Conservation (phyloP, 352 stramenopile genomes). For the Plasmopara halstedii region DNA sequence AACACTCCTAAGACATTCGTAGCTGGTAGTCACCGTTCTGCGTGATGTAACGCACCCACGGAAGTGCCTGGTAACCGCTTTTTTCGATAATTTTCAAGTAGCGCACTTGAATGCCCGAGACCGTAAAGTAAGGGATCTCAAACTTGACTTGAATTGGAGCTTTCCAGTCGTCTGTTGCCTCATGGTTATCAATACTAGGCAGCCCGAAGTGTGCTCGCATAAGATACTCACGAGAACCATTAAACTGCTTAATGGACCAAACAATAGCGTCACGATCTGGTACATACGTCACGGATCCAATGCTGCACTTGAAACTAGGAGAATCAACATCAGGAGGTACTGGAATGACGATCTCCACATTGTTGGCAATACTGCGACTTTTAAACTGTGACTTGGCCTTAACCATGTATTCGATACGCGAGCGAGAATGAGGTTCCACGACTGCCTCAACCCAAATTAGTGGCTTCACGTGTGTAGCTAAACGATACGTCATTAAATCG, state of each 20-base stretch:
- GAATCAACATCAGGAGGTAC: slow-evolving; percentile 98
- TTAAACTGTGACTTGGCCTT: slow-evolving; percentile 99
- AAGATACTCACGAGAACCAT: slow-evolving; percentile 96
- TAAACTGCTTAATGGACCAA: slow-evolving; percentile 99
- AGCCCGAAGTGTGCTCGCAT: slow-evolving; percentile 99
- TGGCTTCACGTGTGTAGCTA: slow-evolving; percentile 98
- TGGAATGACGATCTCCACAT: slow-evolving; percentile 99
- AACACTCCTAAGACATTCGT: slow-evolving; percentile 91
- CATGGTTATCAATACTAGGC: slow-evolving; percentile 89
- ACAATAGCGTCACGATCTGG: slow-evolving; percentile 97
- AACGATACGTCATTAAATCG: slow-evolving; percentile 98
- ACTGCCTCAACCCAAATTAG: slow-evolving; percentile 98
- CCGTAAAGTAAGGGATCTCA: slow-evolving; percentile 94
- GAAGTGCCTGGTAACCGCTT: slow-evolving; percentile 98
- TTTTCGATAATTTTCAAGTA: slow-evolving; percentile 99
- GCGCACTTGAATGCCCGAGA: slow-evolving; percentile 97
- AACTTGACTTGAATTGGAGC: slow-evolving; percentile 94
- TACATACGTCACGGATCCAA: slow-evolving; percentile 97
- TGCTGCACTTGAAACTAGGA: slow-evolving; percentile 97
- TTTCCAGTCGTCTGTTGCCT: slow-evolving; percentile 85
- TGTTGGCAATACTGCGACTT: slow-evolving; percentile 96
- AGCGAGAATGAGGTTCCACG: slow-evolving; percentile 96
- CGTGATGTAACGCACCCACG: slow-evolving; percentile 99
- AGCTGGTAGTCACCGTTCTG: slow-evolving; percentile 99
- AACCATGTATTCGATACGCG: slow-evolving; percentile 98